Evolutionary conservation across 805 yeast species (phyloP).

Genomic region (Ogataea pini): DNA sequence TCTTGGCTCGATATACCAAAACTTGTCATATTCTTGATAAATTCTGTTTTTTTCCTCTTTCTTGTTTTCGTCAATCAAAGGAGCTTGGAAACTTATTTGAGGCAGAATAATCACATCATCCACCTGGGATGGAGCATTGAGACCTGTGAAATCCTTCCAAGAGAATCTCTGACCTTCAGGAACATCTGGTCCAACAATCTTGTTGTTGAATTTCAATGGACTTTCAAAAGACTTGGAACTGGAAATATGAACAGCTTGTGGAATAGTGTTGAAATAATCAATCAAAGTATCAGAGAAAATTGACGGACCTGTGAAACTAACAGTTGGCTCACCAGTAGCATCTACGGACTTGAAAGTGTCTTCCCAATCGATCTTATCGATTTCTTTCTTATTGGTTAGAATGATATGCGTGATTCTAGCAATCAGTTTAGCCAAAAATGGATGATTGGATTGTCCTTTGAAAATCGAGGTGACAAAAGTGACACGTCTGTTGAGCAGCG

Average conservation of each 20-base stretch:
- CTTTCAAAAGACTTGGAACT: constrained; percentile 12
- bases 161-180: constrained; percentile 20
- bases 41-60: constrained; percentile 7
- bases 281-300: constrained; percentile 28
- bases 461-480: constrained; percentile 25
- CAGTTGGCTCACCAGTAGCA: constrained; percentile 24
- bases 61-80: constrained; percentile 6
- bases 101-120: constrained; percentile 25
- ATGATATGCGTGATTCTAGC: constrained; percentile 24
- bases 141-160: constrained; percentile 23
- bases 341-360: constrained; percentile 15
- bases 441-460: constrained; percentile 26
- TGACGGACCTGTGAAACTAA: constrained; percentile 27
- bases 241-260: constrained; percentile 11
- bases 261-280: constrained; percentile 25
- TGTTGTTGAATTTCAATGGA: constrained; percentile 3
- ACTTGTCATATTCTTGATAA: constrained; percentile 8
- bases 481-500: constrained; percentile 22
- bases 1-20: constrained; percentile 31
- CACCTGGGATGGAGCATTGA: constrained; percentile 24
- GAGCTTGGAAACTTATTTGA: constrained; percentile 22
- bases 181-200: constrained; percentile 22
- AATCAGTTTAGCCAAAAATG: constrained; percentile 28
- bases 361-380: constrained; percentile 20
- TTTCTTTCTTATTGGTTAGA: constrained; percentile 14